These are phyloP conservation scores for Populus hybrid DNA, from an alignment of 441 rosid species.

Conservation along the genomic window DNA sequence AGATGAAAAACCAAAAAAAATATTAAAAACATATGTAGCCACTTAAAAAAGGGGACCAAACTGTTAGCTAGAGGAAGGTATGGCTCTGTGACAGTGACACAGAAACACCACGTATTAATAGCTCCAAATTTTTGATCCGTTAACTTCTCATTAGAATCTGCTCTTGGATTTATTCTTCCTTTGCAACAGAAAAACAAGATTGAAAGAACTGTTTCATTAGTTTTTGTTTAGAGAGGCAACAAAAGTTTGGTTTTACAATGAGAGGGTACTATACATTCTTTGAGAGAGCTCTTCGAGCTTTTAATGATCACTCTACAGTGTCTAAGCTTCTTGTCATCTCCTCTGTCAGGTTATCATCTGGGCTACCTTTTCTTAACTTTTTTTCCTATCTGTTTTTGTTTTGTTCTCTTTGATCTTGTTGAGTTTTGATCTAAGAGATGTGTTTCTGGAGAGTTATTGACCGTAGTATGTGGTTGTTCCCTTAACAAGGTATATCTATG, in stretches of 20 bases:
- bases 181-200: too few species aligned
- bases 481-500: neutral
- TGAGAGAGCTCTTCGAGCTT: constrained; percentile 8
- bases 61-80: neutral
- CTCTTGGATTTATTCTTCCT: neutral
- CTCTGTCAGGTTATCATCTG: constrained; percentile 9
- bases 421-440: neutral
- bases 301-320: constrained; percentile 14
- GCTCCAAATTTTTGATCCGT: neutral
- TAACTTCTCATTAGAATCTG: neutral
- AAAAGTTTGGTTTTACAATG: constrained; percentile 1
- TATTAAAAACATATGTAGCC: too few species aligned
- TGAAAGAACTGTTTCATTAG: neutral
- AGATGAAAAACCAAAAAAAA: too few species aligned
- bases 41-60: neutral
- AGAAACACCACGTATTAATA: neutral
- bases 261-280: constrained; percentile 14
- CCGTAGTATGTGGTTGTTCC: neutral
- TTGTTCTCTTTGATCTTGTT: neutral
- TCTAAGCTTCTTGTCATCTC: constrained; percentile 14
- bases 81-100: neutral
- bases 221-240: neutral
- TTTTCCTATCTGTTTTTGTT: neutral
- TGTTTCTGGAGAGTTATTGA: neutral
- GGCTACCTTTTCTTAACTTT: neutral